Percentiles rank a stretch among this genome's conserved stretches.
These are phyloP conservation scores for Lantana camara DNA, from an alignment of 257 asterid species.

Conservation along the genomic window DNA sequence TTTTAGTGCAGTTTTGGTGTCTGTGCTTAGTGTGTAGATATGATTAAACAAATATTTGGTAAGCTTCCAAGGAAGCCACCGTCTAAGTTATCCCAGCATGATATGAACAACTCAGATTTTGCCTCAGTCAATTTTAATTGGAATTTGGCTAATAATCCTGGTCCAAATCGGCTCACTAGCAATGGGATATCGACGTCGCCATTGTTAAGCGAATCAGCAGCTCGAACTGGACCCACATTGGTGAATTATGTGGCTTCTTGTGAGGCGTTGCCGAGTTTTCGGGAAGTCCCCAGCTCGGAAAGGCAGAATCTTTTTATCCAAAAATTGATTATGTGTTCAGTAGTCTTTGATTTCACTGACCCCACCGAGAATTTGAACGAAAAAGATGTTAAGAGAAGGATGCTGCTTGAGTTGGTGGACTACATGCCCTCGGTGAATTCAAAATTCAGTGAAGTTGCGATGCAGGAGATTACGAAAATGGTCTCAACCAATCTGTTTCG, in stretches of 20 bases:
- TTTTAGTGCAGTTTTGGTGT: constrained; percentile 21
- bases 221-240: constrained; percentile 31
- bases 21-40: constrained; percentile 19
- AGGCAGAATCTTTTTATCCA: constrained; percentile 46
- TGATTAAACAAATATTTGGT: constrained; percentile 47
- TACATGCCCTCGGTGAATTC: constrained; percentile 41
- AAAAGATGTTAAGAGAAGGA: constrained; percentile 56
- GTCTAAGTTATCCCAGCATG: constrained; percentile 39
- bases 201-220: constrained; percentile 26
- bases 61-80: constrained; percentile 49
- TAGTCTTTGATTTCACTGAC: constrained; percentile 58
- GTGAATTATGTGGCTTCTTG: constrained; percentile 32
- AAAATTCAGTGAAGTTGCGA: constrained; percentile 49
- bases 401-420: constrained; percentile 58
- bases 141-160: constrained; percentile 24
- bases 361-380: constrained; percentile 43
- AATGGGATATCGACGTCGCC: constrained; percentile 32
- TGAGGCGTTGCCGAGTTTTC: constrained; percentile 47
- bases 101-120: constrained; percentile 26
- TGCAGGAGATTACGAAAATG: constrained; percentile 62
- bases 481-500: constrained; percentile 58
- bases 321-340: constrained; percentile 53
- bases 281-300: constrained; percentile 49
- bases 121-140: constrained; percentile 32
- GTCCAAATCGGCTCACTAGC: constrained; percentile 29